These are phyloP conservation scores for Termitomyces sp. DNA, from an alignment of 768 basidiomycete species.

Conservation along the genomic window DNA sequence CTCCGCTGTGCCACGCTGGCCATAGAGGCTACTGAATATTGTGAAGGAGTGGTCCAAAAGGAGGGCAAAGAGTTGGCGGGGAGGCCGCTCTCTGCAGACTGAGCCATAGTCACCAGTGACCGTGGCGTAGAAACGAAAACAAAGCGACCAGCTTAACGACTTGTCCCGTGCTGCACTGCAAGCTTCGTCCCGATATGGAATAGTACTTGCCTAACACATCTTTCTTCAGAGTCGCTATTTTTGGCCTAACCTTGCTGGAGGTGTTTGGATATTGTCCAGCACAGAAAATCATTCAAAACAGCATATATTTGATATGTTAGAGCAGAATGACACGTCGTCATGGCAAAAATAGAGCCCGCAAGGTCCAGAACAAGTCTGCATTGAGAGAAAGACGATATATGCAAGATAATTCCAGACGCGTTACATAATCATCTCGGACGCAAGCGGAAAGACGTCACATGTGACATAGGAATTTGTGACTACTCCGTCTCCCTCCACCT, in stretches of 20 bases:
- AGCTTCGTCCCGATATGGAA: conserved; percentile 7
- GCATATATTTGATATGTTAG: background rate
- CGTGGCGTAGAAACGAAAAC: conserved; percentile 6
- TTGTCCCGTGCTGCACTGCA: conserved; percentile 1
- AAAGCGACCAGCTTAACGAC: background rate
- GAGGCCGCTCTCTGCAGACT: conserved; percentile 8
- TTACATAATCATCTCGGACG: conserved; percentile 25
- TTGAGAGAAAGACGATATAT: no score
- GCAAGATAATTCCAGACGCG: background rate
- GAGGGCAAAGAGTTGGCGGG: conserved; percentile 11
- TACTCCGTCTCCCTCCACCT: conserved; percentile 21
- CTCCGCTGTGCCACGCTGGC: background rate
- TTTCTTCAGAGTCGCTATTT: background rate
- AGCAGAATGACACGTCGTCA: conserved; percentile 6
- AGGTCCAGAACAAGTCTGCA: background rate
- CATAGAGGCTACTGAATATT: conserved; percentile 12
- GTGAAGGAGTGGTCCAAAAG: conserved; percentile 13
- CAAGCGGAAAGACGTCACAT: conserved; percentile 26
- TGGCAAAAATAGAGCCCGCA: background rate
- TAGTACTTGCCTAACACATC: background rate
- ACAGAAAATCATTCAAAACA: background rate
- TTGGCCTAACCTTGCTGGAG: background rate
- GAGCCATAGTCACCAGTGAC: conserved; percentile 13
- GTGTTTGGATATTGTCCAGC: background rate
- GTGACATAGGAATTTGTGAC: conserved; percentile 22